phyloP scores from a whole-genome alignment of 805 yeast species.

The Debaryomyces tyrocola region DNA sequence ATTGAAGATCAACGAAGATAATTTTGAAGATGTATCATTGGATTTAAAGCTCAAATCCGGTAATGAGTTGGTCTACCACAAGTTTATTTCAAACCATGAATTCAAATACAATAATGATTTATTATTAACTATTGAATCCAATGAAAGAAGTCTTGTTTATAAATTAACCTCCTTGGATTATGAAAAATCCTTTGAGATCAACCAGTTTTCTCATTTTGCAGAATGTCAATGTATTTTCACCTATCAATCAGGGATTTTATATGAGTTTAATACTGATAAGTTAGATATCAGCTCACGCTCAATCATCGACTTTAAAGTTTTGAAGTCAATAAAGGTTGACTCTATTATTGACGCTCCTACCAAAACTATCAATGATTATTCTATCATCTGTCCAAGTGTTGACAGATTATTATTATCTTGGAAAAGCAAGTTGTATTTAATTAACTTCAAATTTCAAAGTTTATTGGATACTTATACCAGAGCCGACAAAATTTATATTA shows the following conservation, averaged over 20 bases:
- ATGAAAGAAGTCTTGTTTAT: conserved; percentile 15
- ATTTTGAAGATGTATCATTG: neutral
- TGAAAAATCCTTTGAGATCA: conserved; percentile 23
- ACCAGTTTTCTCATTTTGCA: conserved; percentile 7
- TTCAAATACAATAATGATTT: conserved; percentile 12
- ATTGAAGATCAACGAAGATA: neutral
- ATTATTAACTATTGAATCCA: conserved; percentile 9
- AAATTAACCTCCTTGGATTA: conserved; percentile 23
- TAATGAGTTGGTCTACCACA: conserved; percentile 23
- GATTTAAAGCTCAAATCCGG: conserved; percentile 2
- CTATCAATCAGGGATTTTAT: conserved; percentile 26
- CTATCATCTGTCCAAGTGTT: conserved; percentile 41
- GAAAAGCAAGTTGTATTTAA: conserved; percentile 38
- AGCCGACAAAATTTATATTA: conserved; percentile 26
- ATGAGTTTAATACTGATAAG: conserved; percentile 18
- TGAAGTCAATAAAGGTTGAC: conserved; percentile 19
- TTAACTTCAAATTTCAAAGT: conserved; percentile 47
- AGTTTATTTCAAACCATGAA: conserved; percentile 23
- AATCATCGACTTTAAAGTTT: conserved; percentile 21
- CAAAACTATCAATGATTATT: conserved; percentile 11
- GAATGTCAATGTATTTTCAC: conserved; percentile 12
- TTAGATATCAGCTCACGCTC: conserved; percentile 19
- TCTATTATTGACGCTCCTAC: conserved; percentile 11
- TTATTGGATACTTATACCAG: conserved; percentile 29
- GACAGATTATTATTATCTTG: conserved; percentile 48